Evolutionary conservation across 2,329 filamentous ascomycete genomes (phyloP).

Genomic region (Diplodia mutila): DNA sequence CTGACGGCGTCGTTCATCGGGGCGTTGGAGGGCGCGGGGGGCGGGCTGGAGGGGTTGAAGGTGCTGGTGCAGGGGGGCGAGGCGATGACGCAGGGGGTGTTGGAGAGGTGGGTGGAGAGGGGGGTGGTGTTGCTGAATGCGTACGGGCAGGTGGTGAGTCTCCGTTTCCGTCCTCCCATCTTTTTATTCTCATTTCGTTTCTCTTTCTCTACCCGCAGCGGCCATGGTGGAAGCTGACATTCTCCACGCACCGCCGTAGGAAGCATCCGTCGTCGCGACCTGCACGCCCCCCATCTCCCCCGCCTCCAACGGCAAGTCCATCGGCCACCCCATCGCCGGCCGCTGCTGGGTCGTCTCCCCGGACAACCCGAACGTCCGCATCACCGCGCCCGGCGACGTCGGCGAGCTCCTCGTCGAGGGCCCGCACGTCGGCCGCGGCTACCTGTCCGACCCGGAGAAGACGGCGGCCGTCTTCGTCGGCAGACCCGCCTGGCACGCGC

Average conservation of each 20-base stretch:
- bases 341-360: slow-evolving; percentile 40
- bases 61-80: slow-evolving; percentile 40
- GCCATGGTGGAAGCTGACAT: too few species aligned
- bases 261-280: slow-evolving; percentile 13
- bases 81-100: slow-evolving; percentile 36
- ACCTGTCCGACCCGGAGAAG: slow-evolving; percentile 42
- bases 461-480: slow-evolving; percentile 40
- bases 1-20: slow-evolving; percentile 50
- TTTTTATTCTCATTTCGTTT: neutral
- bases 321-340: slow-evolving; percentile 30
- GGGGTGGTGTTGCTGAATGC: slow-evolving; percentile 43
- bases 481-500: slow-evolving; percentile 34
- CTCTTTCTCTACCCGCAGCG: too few species aligned
- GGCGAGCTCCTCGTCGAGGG: slow-evolving; percentile 55
- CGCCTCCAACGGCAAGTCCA: slow-evolving; percentile 10
- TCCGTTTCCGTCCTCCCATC: too few species aligned
- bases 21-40: slow-evolving; percentile 35
- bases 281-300: neutral
- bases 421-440: slow-evolving; percentile 47
- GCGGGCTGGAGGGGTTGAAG: slow-evolving; percentile 49
- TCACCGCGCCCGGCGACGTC: slow-evolving; percentile 48
- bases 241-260: neutral
- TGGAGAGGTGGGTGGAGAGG: slow-evolving; percentile 41
- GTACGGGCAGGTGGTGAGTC: slow-evolving; percentile 37
- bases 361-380: slow-evolving; percentile 33